Evolutionary conservation across 2,329 filamentous ascomycete species (phyloP), one percentile per base, ranked within the genome.

Genomic region (Paecilomyces dactylethromorphus): DNA sequence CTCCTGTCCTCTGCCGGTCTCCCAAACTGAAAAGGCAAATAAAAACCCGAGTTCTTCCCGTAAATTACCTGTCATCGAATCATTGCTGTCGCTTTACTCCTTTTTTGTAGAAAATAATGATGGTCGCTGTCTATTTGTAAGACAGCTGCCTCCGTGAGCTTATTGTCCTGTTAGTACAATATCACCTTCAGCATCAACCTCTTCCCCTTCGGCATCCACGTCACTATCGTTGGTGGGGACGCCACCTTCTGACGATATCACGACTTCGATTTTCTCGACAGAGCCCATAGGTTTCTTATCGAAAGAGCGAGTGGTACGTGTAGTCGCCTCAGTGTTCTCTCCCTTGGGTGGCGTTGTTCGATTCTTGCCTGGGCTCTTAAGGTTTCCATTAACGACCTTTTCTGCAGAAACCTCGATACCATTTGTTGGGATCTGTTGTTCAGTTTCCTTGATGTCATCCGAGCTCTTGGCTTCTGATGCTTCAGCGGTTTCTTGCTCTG

Each of bases 391-490:
- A 13, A 58, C 56, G 15, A 51, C 52, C 24, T 39, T 56, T 39
- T 55, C 35, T 18, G 56, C 58, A 2, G 60, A 21, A 29, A 54
- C 55, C n/a, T 49, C 56, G 29, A 54, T 56, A 10, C 64, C 64
- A 49, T 68, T 68, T 3, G 54, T 50, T 1, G 32, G 52, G 13
- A 29, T 54, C 12, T 50, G 29, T 33, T 51, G 56, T n/a, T 59
- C 59, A 6, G 56, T 64, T 21, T 73, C 74, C 3, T 71, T 69
- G n/a, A 68, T 67, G 1, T 71, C 66, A 22, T 50, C 51, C 2
- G 56, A 24, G 24, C 70, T 63, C 15, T 54, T 58, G 7, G 31
- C 24, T 26, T 61, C 64, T 13, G 56, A 49, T 13, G 57, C 52
- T 26, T 35, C 62, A 24, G 56, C 57, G 18, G 45, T 15, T n/a